These are phyloP conservation scores for Tripterygium wilfordii DNA, from an alignment of 177 flowering plant species.

Conservation along the genomic window DNA sequence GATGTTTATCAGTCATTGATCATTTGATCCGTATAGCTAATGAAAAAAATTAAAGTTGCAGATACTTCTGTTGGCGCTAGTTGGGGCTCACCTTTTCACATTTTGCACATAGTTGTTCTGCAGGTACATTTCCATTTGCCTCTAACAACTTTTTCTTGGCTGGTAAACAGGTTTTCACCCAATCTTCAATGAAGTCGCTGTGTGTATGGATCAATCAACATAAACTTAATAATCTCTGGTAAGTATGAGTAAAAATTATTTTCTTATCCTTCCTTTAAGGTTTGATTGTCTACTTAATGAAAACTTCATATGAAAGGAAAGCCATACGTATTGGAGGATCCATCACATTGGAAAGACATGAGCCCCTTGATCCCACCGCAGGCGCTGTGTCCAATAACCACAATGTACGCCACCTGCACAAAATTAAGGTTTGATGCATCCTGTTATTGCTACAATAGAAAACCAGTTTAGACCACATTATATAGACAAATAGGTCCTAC, in stretches of 20 bases:
- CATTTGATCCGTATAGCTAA: too few species aligned
- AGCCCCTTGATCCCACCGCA: conserved; percentile 99
- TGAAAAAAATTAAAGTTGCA: too few species aligned
- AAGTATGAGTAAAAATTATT: neutral
- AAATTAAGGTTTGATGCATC: too few species aligned
- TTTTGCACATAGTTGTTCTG: conserved; percentile 40
- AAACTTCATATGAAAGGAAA: neutral
- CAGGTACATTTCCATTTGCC: conserved; percentile 15
- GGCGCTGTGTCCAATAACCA: conserved; percentile 91
- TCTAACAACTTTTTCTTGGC: conserved; percentile 71
- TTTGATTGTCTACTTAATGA: too few species aligned
- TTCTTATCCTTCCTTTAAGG: too few species aligned
- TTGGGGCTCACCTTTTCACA: conserved; percentile 80
- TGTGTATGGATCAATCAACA: neutral
- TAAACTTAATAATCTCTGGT: neutral
- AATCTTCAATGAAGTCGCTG: conserved; percentile 94
- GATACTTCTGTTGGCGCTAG: too few species aligned
- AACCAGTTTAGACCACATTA: too few species aligned
- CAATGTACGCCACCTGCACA: conserved; percentile 64
- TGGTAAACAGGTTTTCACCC: conserved; percentile 80
- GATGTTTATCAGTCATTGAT: too few species aligned
- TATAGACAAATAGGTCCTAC: too few species aligned
- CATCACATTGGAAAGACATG: conserved; percentile 64
- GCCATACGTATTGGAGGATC: conserved; percentile 61
- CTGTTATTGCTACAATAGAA: too few species aligned